Evolutionary conservation across 1,139 yeast species (phyloP).

Genomic region (Debaryomyces udenii): DNA sequence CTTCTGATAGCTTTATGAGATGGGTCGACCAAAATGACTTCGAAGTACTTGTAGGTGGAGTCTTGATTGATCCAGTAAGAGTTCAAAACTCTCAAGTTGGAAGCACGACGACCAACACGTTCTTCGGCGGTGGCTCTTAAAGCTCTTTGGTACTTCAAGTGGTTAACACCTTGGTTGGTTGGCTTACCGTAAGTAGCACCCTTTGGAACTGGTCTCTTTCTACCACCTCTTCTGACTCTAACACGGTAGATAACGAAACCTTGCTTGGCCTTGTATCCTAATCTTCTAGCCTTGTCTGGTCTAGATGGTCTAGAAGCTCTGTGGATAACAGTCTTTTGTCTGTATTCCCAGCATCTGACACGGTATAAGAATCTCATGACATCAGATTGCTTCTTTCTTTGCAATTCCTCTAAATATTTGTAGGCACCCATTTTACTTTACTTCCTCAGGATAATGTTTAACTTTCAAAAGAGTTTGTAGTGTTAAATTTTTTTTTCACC

Average conservation of each 20-base stretch:
- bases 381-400: conserved; percentile 99
- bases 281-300: conserved; percentile 99
- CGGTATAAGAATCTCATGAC: conserved; percentile 98
- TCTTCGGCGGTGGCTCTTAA: conserved; percentile 98
- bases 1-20: conserved; percentile 98
- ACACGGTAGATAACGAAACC: conserved; percentile 98
- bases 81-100: conserved; percentile 99
- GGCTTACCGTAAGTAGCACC: conserved; percentile 99
- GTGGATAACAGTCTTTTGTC: conserved; percentile 99
- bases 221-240: conserved; percentile 99
- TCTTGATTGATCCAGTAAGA: conserved; percentile 99
- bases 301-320: conserved; percentile 98
- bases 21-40: conserved; percentile 97
- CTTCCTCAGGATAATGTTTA: conserved; percentile 10
- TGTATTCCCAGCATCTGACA: conserved; percentile 99
- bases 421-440: conserved; percentile 89
- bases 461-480: conserved; percentile 1
- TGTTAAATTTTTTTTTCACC: conserved; percentile 5
- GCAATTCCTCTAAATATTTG: conserved; percentile 99
- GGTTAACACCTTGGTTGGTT: conserved; percentile 99
- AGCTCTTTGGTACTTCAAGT: conserved; percentile 98
- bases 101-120: conserved; percentile 98
- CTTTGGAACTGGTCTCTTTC: conserved; percentile 99
- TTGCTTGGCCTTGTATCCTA: conserved; percentile 99
- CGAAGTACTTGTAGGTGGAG: conserved; percentile 98